phyloP scores from a whole-genome alignment of 805 yeast species.

The Sugiyamaella valdiviana region DNA sequence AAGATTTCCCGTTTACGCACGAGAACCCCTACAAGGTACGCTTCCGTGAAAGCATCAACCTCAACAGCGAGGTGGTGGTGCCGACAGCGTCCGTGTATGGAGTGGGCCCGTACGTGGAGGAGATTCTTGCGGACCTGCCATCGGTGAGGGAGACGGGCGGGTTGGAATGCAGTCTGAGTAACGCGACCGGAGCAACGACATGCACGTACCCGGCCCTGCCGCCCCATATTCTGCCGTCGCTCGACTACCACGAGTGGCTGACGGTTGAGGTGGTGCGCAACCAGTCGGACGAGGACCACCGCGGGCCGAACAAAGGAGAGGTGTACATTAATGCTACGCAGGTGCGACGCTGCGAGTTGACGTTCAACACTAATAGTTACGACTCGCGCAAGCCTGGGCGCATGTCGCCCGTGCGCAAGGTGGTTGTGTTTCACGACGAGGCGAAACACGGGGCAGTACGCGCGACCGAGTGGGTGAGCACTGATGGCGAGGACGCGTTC shows the following conservation, averaged over 20 bases:
- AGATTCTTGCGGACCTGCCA: conserved; percentile 56
- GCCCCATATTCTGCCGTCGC: conserved; percentile 43
- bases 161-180: conserved; percentile 29
- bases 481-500: conserved; percentile 33
- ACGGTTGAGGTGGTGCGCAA: conserved; percentile 46
- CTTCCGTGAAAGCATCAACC: conserved; percentile 56
- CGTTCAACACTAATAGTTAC: conserved; percentile 48
- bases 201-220: conserved; percentile 49
- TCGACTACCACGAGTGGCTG: conserved; percentile 40
- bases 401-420: conserved; percentile 56
- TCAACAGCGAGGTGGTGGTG: conserved; percentile 28
- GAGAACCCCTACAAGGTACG: conserved; percentile 65
- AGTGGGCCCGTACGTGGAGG: conserved; percentile 42
- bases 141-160: conserved; percentile 39
- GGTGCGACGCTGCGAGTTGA: conserved; percentile 58
- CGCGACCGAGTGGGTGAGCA: conserved; percentile 3
- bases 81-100: conserved; percentile 45
- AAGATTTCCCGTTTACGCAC: conserved; percentile 52
- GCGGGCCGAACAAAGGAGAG: conserved; percentile 44
- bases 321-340: conserved; percentile 51
- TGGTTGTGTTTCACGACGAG: conserved; percentile 39
- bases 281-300: conserved; percentile 27
- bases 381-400: conserved; percentile 25
- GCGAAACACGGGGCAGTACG: not conserved
- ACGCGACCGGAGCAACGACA: conserved; percentile 41